phyloP scores from a whole-genome alignment of 2,329 filamentous ascomycete genomes.

The Paecilomyces variotii region DNA sequence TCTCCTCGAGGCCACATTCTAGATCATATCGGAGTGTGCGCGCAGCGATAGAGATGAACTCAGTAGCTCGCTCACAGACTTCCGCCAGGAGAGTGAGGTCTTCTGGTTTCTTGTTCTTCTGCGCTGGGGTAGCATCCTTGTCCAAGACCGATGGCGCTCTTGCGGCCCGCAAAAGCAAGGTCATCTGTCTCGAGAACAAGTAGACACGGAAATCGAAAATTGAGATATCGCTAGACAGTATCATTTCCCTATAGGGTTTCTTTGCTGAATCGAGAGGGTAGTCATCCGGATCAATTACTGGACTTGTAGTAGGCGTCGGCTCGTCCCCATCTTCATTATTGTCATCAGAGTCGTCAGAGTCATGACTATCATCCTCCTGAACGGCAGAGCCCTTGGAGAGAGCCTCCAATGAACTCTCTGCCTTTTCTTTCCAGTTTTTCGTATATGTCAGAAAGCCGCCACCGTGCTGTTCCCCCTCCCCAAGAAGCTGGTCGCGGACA shows the following conservation, averaged over 20 bases:
- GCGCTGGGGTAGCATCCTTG: conserved; percentile 20
- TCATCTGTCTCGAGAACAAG: conserved; percentile 82
- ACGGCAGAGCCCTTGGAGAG: conserved; percentile 4
- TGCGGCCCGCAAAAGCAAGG: conserved; percentile 72
- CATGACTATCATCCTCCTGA: conserved; percentile 5
- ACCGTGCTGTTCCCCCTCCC: conserved; percentile 57
- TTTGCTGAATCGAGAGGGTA: conserved; percentile 46
- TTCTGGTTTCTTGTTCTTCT: conserved; percentile 55
- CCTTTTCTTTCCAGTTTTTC: conserved; percentile 59
- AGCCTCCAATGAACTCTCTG: conserved; percentile 45
- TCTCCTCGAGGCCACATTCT: conserved; percentile 48
- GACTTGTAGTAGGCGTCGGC: conserved; percentile 13
- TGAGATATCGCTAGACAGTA: conserved; percentile 89
- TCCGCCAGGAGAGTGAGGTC: conserved; percentile 76
- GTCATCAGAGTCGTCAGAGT: conserved; percentile 18
- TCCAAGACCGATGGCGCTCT: conserved; percentile 44
- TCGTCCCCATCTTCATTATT: conserved; percentile 20
- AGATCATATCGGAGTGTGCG: conserved; percentile 75
- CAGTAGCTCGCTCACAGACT: conserved; percentile 70
- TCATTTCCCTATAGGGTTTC: conserved; percentile 85
- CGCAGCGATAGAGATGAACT: conserved; percentile 75
- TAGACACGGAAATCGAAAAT: conserved; percentile 94
- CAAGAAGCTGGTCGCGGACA: conserved; percentile 63
- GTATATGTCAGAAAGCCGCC: conserved; percentile 66
- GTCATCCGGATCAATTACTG: conserved; percentile 21